Percentiles rank a stretch among this genome's conserved stretches.
Conservation (phyloP, 495 filamentous ascomycete species). For the Lentithecium fluviatile region DNA sequence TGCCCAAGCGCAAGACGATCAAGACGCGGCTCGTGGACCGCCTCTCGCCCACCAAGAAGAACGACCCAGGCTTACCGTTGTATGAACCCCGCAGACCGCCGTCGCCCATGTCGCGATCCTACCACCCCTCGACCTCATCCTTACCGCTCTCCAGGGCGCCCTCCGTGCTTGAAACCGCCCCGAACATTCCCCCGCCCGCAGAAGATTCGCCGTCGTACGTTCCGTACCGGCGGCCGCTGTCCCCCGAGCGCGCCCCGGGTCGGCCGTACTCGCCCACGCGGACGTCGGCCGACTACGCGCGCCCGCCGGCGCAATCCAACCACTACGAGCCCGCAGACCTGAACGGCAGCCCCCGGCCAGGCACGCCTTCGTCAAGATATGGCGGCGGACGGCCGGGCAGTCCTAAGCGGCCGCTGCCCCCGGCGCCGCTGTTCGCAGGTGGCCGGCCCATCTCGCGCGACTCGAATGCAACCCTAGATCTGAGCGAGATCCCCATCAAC, state of each 20-base stretch:
- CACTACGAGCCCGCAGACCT: slow-evolving; percentile 83
- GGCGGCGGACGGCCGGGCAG: slow-evolving; percentile 63
- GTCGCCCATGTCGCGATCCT: slow-evolving; percentile 42
- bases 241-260: slow-evolving; percentile 51
- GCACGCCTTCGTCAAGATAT: slow-evolving; percentile 83
- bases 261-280: slow-evolving; percentile 75
- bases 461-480: slow-evolving; percentile 49
- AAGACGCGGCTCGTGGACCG: slow-evolving; percentile 34
- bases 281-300: slow-evolving; percentile 59
- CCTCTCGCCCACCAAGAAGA: slow-evolving; percentile 14
- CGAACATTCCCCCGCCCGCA: slow-evolving; percentile 57
- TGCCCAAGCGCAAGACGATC: slow-evolving; percentile 31
- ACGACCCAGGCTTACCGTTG: slow-evolving; percentile 34
- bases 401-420: slow-evolving; percentile 82
- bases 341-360: slow-evolving; percentile 85
- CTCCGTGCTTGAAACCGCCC: slow-evolving; percentile 56
- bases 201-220: slow-evolving; percentile 51
- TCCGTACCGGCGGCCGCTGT: slow-evolving; percentile 38
- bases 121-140: slow-evolving; percentile 41
- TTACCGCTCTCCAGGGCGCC: slow-evolving; percentile 50
- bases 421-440: slow-evolving; percentile 77
- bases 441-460: slow-evolving; percentile 48
- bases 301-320: slow-evolving; percentile 66
- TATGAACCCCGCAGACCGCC: slow-evolving; percentile 36
- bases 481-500: slow-evolving; percentile 57